Evolutionary conservation across 306 rosid genomes (phyloP), one percentile per base, ranked within the genome.

Genomic region (Malus domestica): DNA sequence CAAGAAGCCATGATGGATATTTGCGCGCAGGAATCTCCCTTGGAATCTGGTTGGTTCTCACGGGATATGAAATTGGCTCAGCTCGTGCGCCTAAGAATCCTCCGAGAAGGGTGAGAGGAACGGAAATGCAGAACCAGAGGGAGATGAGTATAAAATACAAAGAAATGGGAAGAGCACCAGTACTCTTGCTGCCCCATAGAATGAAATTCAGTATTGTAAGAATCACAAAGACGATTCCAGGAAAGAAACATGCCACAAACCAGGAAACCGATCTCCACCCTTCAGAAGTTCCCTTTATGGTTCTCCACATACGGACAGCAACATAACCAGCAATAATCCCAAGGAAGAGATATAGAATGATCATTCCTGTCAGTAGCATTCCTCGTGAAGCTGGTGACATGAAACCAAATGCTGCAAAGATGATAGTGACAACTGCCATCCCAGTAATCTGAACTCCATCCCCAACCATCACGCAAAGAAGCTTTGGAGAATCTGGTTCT

Each of bases 51-150:
- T 93, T 91, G 75, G 98, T 93, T 67, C 98, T 81, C 68, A 90
- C 97, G 25, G 98, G 98, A 83, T 60, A 93, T 54, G 86, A 83
- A 80, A 93, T 93, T 73, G 84, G 85, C 80, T 76, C 86, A 44
- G 97, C 86, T 83, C 88, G 89, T 65, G 98, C 90, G 27, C 93
- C 98, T 20, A 93, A 27, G 83, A 89, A 88, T 66, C 98, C 98
- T 83, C 98, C 98, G 4, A 86, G 83, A 70, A 93, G 91, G 79
- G 98, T 93, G 62, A 93, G 97, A 38, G 98, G 98, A 77, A 93
- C 98, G 10, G 98, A 93, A 74, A 93, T 82, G 89, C 98, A 93
- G 83, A 91, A 93, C 98, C 98, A 93, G 80, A 93, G 98, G 83
- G 90, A 75, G 52, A 93, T 66, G 76, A 93, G 83, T 65, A 88